Percentiles rank a stretch among this genome's conserved stretches.
These are phyloP conservation scores for Colletotrichum lindemuthianum DNA, from an alignment of 2,329 filamentous ascomycete species.

Conservation along the genomic window DNA sequence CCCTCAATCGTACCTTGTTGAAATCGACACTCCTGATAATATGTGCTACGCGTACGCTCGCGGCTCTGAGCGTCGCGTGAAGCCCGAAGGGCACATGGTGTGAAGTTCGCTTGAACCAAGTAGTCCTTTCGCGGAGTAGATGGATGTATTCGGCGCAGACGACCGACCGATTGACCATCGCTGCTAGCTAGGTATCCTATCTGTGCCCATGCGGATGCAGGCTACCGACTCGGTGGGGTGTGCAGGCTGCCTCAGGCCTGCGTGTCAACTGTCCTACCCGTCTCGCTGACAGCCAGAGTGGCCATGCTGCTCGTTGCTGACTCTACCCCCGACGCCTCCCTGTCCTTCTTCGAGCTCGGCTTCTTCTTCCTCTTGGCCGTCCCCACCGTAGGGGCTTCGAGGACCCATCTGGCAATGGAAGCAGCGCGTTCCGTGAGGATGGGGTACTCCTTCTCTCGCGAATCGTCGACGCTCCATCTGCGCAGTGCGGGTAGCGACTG, in stretches of 20 bases:
- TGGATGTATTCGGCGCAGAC: too few species aligned
- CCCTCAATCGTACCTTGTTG: constrained; percentile 6
- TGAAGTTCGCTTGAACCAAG: neutral
- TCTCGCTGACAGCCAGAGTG: constrained; percentile 3
- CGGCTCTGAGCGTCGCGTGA: neutral
- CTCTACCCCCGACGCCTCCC: neutral
- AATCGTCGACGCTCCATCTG: constrained; percentile 72
- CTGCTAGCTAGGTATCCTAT: too few species aligned
- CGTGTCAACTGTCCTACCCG: constrained; percentile 11
- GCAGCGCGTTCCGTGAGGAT: constrained; percentile 76
- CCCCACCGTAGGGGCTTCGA: constrained; percentile 61
- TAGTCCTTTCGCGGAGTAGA: too few species aligned
- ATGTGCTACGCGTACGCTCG: too few species aligned
- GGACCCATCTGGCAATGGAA: constrained; percentile 76
- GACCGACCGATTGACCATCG: too few species aligned
- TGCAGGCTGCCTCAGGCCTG: neutral
- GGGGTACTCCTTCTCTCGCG: constrained; percentile 77
- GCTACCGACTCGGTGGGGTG: neutral
- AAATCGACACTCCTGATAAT: neutral
- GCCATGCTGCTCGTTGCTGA: neutral
- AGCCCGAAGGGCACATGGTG: neutral
- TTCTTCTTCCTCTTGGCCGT: constrained; percentile 52
- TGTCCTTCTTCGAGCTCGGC: constrained; percentile 10
- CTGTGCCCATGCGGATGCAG: neutral
- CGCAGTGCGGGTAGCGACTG: constrained; percentile 47